phyloP scores from a whole-genome alignment of 257 asterid genomes.

The Solanum sitiens region DNA sequence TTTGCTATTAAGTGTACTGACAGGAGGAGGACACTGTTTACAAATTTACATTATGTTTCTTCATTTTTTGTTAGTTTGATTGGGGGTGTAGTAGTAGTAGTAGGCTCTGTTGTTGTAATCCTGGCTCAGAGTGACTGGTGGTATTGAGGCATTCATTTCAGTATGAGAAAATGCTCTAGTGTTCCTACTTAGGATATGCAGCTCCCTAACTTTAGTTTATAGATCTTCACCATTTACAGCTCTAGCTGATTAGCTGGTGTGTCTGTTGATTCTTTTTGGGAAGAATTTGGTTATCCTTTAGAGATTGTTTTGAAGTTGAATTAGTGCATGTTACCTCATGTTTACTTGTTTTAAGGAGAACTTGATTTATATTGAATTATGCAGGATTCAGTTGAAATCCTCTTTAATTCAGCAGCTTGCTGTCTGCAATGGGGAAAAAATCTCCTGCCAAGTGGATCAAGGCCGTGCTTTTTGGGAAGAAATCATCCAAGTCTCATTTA shows the following conservation, averaged over 20 bases:
- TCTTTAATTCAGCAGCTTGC: conserved; percentile 8
- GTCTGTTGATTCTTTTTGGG: not conserved
- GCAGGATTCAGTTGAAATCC: conserved; percentile 31
- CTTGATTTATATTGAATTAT: not conserved
- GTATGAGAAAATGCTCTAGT: not conserved
- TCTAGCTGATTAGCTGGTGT: not conserved
- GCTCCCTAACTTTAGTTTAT: not conserved
- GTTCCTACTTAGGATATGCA: fast-evolving
- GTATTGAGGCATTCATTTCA: not conserved
- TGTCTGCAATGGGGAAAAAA: conserved; percentile 71
- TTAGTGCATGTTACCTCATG: not conserved
- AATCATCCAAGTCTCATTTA: conserved; percentile 53
- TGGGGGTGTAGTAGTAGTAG: not conserved
- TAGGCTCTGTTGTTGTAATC: not conserved
- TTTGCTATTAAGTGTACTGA: not conserved
- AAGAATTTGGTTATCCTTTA: not conserved
- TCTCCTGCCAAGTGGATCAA: conserved; percentile 98
- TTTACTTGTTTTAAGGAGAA: not conserved
- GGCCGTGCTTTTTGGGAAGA: conserved; percentile 89
- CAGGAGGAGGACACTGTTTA: not conserved
- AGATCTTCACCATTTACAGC: not conserved
- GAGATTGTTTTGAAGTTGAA: not conserved
- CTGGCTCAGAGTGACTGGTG: not conserved
- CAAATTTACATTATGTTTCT: not conserved
- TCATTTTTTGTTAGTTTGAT: not conserved